Evolutionary conservation across 2,329 filamentous ascomycete genomes (phyloP).

Genomic region (Xylaria sp.): DNA sequence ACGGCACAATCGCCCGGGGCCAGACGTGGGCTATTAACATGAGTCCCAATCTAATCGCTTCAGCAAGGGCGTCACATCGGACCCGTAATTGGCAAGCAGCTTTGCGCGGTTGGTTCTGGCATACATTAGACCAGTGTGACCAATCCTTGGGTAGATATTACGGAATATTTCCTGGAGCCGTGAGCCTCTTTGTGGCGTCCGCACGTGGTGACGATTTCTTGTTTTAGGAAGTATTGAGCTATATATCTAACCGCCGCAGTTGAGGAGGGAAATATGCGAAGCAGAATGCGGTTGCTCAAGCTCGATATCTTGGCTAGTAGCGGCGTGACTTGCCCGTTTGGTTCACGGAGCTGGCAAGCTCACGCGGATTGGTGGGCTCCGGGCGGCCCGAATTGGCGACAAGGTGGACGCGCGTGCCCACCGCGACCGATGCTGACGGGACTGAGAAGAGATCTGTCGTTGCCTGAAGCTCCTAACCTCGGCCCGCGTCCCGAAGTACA

Average conservation of each 20-base stretch:
- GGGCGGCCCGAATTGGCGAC: slow-evolving; percentile 36
- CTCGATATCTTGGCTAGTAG: slow-evolving; percentile 24
- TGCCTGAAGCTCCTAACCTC: slow-evolving; percentile 18
- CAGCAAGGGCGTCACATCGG: slow-evolving; percentile 25
- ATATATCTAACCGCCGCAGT: background rate
- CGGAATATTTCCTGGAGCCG: slow-evolving; percentile 27
- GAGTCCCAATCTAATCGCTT: background rate
- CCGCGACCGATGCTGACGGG: slow-evolving; percentile 19
- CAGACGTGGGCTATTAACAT: slow-evolving; percentile 13
- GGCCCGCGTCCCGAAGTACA: slow-evolving; percentile 33
- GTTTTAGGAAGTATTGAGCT: slow-evolving; percentile 11
- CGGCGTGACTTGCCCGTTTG: slow-evolving; percentile 41
- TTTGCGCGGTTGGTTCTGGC: background rate
- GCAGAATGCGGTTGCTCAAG: slow-evolving; percentile 7
- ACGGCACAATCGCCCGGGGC: slow-evolving; percentile 24
- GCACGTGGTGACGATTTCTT: slow-evolving; percentile 15
- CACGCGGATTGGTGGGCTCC: slow-evolving; percentile 31
- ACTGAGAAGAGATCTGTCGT: slow-evolving; percentile 2
- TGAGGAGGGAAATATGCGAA: slow-evolving; percentile 5
- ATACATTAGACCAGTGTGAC: background rate
- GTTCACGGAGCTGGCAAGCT: slow-evolving; percentile 34
- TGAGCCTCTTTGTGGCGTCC: slow-evolving; percentile 1
- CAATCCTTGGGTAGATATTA: slow-evolving; percentile 17
- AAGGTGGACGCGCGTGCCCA: slow-evolving; percentile 18
- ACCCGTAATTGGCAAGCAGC: slow-evolving; percentile 27